Evolutionary conservation across 345 rosid species (phyloP).

Genomic region (Acer yangbiense): DNA sequence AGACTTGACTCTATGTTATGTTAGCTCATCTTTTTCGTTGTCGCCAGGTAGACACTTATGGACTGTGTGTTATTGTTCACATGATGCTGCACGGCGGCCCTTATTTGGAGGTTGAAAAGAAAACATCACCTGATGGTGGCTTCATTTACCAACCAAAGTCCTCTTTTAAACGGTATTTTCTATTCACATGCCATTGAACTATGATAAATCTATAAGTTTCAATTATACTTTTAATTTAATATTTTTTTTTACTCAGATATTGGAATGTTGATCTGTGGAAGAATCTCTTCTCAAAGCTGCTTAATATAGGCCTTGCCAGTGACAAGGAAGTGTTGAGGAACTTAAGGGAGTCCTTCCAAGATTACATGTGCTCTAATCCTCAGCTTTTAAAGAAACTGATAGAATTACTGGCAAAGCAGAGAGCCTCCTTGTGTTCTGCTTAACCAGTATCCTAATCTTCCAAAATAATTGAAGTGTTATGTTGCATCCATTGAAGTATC

Average conservation of each 20-base stretch:
- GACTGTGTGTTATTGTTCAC: constrained; percentile 81
- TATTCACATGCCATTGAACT: neutral
- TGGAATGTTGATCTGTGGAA: constrained; percentile 86
- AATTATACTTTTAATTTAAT: neutral
- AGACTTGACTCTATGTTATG: neutral
- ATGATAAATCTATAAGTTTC: neutral
- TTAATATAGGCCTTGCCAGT: constrained; percentile 45
- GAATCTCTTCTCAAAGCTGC: constrained; percentile 65
- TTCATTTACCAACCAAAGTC: constrained; percentile 58
- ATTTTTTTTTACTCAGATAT: constrained; percentile 47
- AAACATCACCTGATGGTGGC: constrained; percentile 48
- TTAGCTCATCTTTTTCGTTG: constrained; percentile 18
- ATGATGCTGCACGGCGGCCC: constrained; percentile 80
- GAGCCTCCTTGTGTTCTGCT: constrained; percentile 67
- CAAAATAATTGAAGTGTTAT: constrained; percentile 2
- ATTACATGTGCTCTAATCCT: constrained; percentile 54
- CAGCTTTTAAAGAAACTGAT: constrained; percentile 67
- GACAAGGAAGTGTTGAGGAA: constrained; percentile 49
- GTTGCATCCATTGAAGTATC: neutral
- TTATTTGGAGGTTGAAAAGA: constrained; percentile 71
- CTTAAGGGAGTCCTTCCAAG: constrained; percentile 68
- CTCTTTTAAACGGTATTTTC: constrained; percentile 63
- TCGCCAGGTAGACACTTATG: constrained; percentile 77
- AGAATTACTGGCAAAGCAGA: constrained; percentile 71
- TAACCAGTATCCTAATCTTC: too few species aligned